Percentiles rank a stretch among this genome's conserved stretches.
Conservation (phyloP, 345 rosid genomes). For the Brassica incana region DNA sequence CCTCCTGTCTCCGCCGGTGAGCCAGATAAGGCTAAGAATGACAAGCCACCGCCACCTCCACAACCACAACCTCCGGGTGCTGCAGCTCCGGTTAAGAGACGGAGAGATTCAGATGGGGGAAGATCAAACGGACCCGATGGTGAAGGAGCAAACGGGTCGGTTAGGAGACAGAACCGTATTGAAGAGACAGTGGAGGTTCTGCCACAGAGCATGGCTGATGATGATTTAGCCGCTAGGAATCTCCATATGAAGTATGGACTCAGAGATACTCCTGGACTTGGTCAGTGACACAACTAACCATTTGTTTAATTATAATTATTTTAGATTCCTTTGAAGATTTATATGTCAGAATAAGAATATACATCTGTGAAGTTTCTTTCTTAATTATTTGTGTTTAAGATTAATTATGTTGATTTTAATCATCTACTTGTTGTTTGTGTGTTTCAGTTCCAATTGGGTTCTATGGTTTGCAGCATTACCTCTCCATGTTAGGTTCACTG, state of each 20-base stretch:
- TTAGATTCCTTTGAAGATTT: conserved; percentile 21
- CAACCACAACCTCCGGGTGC: not conserved
- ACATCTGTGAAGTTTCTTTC: conserved; percentile 11
- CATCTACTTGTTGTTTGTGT: conserved; percentile 8
- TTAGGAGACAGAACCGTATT: conserved; percentile 60
- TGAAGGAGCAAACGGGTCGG: conserved; percentile 32
- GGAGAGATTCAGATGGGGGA: conserved; percentile 79
- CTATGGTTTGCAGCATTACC: conserved; percentile 92
- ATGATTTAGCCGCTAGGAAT: conserved; percentile 58
- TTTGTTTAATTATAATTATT: conserved; percentile 1
- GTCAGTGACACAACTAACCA: conserved; percentile 40
- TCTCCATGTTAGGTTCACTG: conserved; percentile 86
- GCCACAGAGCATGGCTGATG: conserved; percentile 69
- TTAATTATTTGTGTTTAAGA: not conserved
- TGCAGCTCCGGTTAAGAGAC: conserved; percentile 56
- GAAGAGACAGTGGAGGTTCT: conserved; percentile 61
- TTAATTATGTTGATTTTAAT: not conserved
- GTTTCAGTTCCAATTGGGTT: conserved; percentile 85
- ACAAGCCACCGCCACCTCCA: conserved; percentile 17
- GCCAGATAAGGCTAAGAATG: conserved; percentile 34
- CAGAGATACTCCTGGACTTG: conserved; percentile 91
- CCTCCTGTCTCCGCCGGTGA: conserved; percentile 37
- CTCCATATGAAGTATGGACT: conserved; percentile 87
- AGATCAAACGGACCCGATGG: conserved; percentile 50
- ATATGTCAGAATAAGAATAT: conserved; percentile 23